Conservation (phyloP, 495 filamentous ascomycete species). For the Apodospora peruviana region DNA sequence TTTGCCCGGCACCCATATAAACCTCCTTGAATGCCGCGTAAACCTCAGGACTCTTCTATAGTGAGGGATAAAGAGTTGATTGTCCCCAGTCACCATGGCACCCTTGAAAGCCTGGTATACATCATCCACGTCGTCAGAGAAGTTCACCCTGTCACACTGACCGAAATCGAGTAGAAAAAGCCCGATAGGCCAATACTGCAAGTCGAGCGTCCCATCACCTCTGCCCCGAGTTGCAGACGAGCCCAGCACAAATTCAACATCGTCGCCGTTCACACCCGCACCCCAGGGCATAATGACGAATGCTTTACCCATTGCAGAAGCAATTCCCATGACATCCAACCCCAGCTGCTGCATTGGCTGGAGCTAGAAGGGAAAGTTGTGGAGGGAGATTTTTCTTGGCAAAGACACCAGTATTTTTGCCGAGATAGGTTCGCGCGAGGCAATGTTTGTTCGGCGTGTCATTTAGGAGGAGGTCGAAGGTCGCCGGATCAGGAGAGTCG, state of each 20-base stretch:
- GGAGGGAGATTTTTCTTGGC: slow-evolving; percentile 10
- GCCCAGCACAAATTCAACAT: slow-evolving; percentile 27
- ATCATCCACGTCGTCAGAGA: slow-evolving; percentile 4
- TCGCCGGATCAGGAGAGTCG: slow-evolving; percentile 1
- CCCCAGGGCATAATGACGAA: slow-evolving; percentile 27
- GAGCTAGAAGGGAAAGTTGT: slow-evolving; percentile 22
- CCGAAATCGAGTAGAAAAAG: slow-evolving; percentile 20
- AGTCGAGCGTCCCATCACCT: not conserved
- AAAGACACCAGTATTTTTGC: not conserved
- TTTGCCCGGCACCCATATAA: slow-evolving; percentile 5
- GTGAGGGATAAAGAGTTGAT: slow-evolving; percentile 18
- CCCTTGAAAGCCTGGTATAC: slow-evolving; percentile 17
- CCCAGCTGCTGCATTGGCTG: slow-evolving; percentile 8
- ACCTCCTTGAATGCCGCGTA: slow-evolving; percentile 7
- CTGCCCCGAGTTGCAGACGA: slow-evolving; percentile 8
- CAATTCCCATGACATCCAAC: slow-evolving; percentile 12
- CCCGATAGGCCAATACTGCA: slow-evolving; percentile 3
- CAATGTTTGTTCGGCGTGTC: slow-evolving; percentile 22
- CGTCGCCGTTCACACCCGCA: slow-evolving; percentile 22
- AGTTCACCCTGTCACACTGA: slow-evolving; percentile 11
- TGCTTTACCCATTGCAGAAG: slow-evolving; percentile 21
- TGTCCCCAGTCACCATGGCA: slow-evolving; percentile 14
- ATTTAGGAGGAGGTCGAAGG: slow-evolving; percentile 13
- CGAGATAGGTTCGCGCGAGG: slow-evolving; percentile 10
- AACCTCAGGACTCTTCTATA: slow-evolving; percentile 6